Conservation (phyloP, 257 asterid genomes). For the Scutellaria baicalensis region DNA sequence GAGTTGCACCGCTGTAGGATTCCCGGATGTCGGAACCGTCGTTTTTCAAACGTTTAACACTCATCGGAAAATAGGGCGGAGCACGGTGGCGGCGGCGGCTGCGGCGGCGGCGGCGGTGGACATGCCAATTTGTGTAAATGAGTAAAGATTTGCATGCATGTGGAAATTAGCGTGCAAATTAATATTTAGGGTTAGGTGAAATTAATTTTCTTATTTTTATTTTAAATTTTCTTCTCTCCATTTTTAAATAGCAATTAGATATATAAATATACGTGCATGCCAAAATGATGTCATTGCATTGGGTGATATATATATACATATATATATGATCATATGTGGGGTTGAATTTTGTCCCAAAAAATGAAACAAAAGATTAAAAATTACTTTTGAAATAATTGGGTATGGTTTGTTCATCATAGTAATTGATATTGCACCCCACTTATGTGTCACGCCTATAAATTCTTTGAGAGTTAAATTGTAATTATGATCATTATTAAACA, state of each 20-base stretch:
- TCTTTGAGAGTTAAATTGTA: constrained; percentile 30
- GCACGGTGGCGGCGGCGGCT: constrained; percentile 4
- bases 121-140: constrained; percentile 2
- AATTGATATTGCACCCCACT: constrained; percentile 76
- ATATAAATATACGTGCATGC: constrained; percentile 36
- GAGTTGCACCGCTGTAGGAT: constrained; percentile 60
- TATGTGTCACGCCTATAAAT: constrained; percentile 64
- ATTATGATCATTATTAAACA: not conserved
- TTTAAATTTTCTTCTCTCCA: too few species aligned
- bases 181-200: constrained; percentile 37
- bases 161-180: not conserved
- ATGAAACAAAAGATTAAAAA: not conserved
- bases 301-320: too few species aligned
- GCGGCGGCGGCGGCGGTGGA: constrained; percentile 5
- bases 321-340: constrained; percentile 41
- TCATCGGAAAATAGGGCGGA: constrained; percentile 26
- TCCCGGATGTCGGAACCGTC: constrained; percentile 52
- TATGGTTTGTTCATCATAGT: constrained; percentile 46
- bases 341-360: constrained; percentile 32
- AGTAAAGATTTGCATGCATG: not conserved
- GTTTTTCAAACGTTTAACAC: constrained; percentile 63
- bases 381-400: constrained; percentile 21
- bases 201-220: constrained; percentile 7
- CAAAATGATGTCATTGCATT: constrained; percentile 35
- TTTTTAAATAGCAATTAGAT: constrained; percentile 21